Evolutionary conservation across 345 rosid genomes (phyloP).

Genomic region (Physaria fendleri): DNA sequence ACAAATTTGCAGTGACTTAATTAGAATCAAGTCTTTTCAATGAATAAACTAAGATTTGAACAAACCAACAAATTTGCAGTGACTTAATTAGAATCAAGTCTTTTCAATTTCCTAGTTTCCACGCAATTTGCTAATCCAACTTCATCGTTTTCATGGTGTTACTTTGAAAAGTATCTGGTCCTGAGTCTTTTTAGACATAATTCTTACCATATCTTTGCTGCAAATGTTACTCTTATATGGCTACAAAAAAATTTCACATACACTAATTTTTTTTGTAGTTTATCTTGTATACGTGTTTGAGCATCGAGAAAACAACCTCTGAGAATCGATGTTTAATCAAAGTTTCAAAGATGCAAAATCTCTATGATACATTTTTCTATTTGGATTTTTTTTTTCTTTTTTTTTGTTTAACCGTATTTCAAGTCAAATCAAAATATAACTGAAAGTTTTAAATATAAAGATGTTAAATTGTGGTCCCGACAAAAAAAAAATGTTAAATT

Average conservation of each 20-base stretch:
- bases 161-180: neutral
- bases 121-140: neutral
- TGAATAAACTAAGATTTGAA: neutral
- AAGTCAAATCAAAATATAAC: too few species aligned
- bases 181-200: neutral
- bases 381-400: too few species aligned
- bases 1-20: neutral
- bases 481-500: too few species aligned
- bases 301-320: too few species aligned
- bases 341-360: too few species aligned
- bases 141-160: neutral
- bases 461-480: too few species aligned
- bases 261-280: neutral
- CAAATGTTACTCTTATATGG: neutral
- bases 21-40: constrained; percentile 1
- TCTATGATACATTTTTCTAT: too few species aligned
- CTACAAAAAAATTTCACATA: neutral
- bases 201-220: neutral
- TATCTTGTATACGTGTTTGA: neutral
- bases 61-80: neutral
- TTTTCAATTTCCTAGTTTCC: neutral
- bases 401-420: too few species aligned
- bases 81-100: neutral
- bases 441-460: too few species aligned
- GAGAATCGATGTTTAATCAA: too few species aligned